Evolutionary conservation across 2,329 filamentous ascomycete genomes (phyloP).

Genomic region (Xylariaceae sp.): DNA sequence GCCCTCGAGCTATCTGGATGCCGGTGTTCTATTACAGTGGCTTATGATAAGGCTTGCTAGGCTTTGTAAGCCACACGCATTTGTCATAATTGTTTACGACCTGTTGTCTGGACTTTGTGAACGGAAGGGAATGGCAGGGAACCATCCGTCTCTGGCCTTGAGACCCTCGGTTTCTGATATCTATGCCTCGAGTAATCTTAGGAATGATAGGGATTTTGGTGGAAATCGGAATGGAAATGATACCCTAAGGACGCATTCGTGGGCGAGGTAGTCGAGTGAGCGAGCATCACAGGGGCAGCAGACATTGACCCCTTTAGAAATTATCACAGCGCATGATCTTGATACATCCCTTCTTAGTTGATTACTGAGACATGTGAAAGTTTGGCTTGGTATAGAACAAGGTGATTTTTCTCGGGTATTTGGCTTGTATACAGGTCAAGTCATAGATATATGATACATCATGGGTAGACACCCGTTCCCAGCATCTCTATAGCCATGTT

Average conservation of each 20-base stretch:
- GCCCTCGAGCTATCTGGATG: too few relatives aligned
- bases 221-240: conserved; percentile 2
- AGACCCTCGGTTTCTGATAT: background rate
- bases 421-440: background rate
- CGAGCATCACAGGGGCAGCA: background rate
- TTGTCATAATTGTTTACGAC: too few relatives aligned
- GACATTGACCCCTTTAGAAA: background rate
- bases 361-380: background rate
- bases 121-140: background rate
- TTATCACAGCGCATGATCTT: background rate
- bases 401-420: background rate
- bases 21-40: too few relatives aligned
- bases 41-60: too few relatives aligned
- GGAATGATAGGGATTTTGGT: background rate
- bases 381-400: too few relatives aligned
- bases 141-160: background rate
- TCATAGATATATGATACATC: conserved; percentile 2
- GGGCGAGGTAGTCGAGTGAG: background rate
- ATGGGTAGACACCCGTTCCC: background rate
- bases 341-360: background rate
- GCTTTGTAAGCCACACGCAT: too few relatives aligned
- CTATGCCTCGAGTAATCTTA: background rate
- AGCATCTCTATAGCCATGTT: background rate
- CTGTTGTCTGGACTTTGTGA: too few relatives aligned
- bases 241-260: background rate